Evolutionary conservation across 441 rosid species (phyloP).

Genomic region (Aleurites moluccanus): DNA sequence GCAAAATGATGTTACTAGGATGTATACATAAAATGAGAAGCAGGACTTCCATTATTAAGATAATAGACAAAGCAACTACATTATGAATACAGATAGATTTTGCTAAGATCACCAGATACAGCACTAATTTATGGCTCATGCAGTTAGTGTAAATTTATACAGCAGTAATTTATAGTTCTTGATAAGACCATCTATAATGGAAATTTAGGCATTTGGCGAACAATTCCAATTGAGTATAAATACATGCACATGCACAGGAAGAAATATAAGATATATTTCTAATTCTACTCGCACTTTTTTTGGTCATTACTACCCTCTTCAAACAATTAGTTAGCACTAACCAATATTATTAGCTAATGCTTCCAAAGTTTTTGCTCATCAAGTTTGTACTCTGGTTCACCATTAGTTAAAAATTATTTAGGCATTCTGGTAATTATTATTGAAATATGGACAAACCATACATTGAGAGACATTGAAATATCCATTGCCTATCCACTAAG

Average conservation of each 20-base stretch:
- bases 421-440: background rate
- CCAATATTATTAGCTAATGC: no score
- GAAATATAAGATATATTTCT: background rate
- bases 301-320: background rate
- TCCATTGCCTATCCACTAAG: background rate
- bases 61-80: background rate
- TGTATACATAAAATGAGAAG: background rate
- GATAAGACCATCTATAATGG: background rate
- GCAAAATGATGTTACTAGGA: background rate
- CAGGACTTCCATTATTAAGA: background rate
- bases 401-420: background rate
- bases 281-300: background rate
- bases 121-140: background rate
- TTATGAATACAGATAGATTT: background rate
- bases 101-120: background rate
- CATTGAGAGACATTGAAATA: background rate
- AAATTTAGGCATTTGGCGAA: background rate
- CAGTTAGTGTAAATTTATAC: background rate
- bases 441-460: background rate
- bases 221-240: background rate
- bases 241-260: background rate
- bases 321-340: conserved; percentile 6
- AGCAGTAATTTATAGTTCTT: no score
- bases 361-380: no score
- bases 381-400: background rate